Base-by-base conservation (phyloP, 2,329 filamentous ascomycete species). In the Penicillium italicum region DNA sequence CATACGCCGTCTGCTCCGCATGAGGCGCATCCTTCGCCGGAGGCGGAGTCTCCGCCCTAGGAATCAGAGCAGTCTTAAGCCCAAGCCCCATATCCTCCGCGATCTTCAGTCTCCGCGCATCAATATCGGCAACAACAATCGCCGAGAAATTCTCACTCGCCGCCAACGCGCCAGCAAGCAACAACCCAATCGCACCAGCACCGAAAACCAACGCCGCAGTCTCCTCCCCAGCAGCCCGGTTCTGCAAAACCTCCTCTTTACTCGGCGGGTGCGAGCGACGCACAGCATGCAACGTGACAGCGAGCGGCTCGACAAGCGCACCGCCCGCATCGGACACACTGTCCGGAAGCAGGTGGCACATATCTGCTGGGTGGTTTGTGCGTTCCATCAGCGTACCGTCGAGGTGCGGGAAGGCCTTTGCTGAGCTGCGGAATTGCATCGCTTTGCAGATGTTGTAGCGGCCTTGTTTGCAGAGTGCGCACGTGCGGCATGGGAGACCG, bases 401-500 rank as follows among this genome's bases (percentile, higher is more conserved):
- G 30, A 82, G 78, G 66, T 86, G 84, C 6, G 83, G 83, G 65
- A 82, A 84, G 22, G 76, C 74, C 67, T 84, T 86, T 34, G 84
- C 84, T 51, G 80, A 83, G 63, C 79, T 82, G 57, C 82, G 70
- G 66, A 86, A 86, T 38, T 75, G 76, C 76, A 86, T 79, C 9
- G 74, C 74, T 24, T 79, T 79, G 74, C 84, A 86, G 60, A 86
- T 83, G 62, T 86, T 86, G 68, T 86, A 86, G 48, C 83, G 72
- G 49, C 81, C 82, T 53, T 79, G 76, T 41, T 74, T 72, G 66
- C 84, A 86, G 49, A 81, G 73, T 22, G 76, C 71, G 66, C 84
- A 86, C 38, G 71, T 67, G 37, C 89, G 85, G 77, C 93, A 97
- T 0, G 91, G 90, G 50, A 90, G 83, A 48, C 93, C 93, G 14